These are phyloP conservation scores for Colletotrichum abscissum DNA, from an alignment of 2,329 filamentous ascomycete species.

Conservation along the genomic window DNA sequence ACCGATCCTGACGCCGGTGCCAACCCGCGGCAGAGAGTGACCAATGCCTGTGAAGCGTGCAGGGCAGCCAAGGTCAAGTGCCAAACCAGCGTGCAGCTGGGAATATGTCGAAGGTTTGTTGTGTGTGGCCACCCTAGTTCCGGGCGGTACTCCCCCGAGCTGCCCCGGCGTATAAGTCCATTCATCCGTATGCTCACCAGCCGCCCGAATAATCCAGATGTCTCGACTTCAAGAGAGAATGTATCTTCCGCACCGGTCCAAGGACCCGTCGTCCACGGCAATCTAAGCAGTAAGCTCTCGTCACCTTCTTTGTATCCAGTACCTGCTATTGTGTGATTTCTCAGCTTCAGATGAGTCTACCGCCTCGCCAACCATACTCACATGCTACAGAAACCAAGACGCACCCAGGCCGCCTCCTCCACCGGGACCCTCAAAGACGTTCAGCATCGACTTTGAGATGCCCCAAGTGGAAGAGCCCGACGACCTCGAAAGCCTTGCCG, in stretches of 20 bases:
- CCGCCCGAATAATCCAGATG: conserved; percentile 52
- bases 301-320: not conserved
- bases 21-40: conserved; percentile 30
- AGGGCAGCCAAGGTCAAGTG: conserved; percentile 66
- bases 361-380: conserved; percentile 27
- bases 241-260: conserved; percentile 61
- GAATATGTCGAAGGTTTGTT: conserved; percentile 63
- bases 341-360: not conserved
- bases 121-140: not conserved
- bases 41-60: conserved; percentile 65
- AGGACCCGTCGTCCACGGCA: conserved; percentile 60
- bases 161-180: conserved; percentile 25
- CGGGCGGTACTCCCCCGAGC: conserved; percentile 14
- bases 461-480: conserved; percentile 51
- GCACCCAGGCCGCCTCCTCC: conserved; percentile 42
- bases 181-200: conserved; percentile 3
- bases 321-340: not conserved
- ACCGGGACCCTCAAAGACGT: conserved; percentile 59
- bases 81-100: conserved; percentile 56
- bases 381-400: conserved; percentile 36
- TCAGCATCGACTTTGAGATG: conserved; percentile 64
- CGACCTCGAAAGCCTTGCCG: conserved; percentile 55
- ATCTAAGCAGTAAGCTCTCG: conserved; percentile 53
- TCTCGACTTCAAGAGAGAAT: conserved; percentile 63
- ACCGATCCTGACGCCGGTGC: conserved; percentile 12